Evolutionary conservation across 1,284 basidiomycete genomes (phyloP), one percentile per base, ranked within the genome.

Genomic region (Xerocomus amazonicus): DNA sequence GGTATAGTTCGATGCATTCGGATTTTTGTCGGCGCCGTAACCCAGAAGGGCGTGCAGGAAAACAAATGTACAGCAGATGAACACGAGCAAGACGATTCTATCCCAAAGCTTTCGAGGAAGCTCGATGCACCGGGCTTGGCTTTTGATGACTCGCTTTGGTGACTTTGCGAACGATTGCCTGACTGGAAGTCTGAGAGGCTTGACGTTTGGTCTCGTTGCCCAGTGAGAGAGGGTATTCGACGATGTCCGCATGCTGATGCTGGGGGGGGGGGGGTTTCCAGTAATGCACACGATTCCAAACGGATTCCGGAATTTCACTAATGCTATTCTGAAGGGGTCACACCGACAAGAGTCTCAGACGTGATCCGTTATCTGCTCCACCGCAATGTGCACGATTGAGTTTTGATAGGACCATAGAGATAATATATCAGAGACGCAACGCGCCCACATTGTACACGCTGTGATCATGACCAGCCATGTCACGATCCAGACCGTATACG

Each of bases 1-100:
- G 9, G 51, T 27, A 31, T 45, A 17, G n/a, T 44, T 48, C 37
- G 6, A 36, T 14, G 31, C n/a, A 33, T 19, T 42, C 17, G 17
- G 17, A 31, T 38, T 47, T 26, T 48, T 36, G 40, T 50, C 40
- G n/a, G 40, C 33, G 19, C 58, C 52, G 16, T 65, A 50, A 27
- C 67, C 66, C 23, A 65, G 36, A 29, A 65, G 34, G 42, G 66
- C 64, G 26, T 43, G 62, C 45, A 68, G 33, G 51, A 65, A 67
- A 45, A 33, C 29, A 29, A 67, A 43, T 27, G 65, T 36, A 38
- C 56, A 59, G 29, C 52, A 67, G 32, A 19, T 47, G 54, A 65
- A 69, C 50, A 60, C 33, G 46, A 56, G 9, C 16, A 66, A 32
- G 45, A 67, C 32, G 47, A 59, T 31, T 39, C 50, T 55, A 19